Evolutionary conservation across 345 rosid species (phyloP).

Genomic region (Streptanthus diversifolius): DNA sequence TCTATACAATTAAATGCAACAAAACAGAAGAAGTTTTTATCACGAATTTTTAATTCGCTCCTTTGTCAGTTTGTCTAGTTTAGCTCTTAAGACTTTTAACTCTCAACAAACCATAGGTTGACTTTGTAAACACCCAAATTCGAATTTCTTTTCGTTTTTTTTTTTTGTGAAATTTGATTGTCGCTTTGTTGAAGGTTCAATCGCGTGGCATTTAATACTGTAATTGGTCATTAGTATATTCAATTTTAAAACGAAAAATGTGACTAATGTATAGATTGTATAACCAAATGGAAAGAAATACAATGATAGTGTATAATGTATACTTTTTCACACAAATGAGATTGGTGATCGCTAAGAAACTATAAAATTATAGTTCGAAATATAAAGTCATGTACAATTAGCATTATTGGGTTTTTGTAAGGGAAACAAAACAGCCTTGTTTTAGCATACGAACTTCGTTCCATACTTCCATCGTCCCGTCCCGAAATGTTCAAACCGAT

Average conservation of each 20-base stretch:
- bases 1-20: constrained; percentile 10
- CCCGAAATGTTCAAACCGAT: not conserved
- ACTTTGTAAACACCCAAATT: constrained; percentile 1
- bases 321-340: not conserved
- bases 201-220: not conserved
- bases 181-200: not conserved
- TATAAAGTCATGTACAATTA: not conserved
- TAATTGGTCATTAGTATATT: no score
- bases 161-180: not conserved
- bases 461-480: not conserved
- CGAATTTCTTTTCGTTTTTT: not conserved
- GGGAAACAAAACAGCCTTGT: not conserved
- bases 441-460: not conserved
- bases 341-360: not conserved
- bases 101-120: not conserved
- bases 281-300: no score
- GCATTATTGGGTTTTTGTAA: not conserved
- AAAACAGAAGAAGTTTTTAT: not conserved
- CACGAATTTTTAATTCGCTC: not conserved
- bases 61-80: not conserved
- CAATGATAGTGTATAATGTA: no score
- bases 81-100: not conserved
- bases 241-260: no score
- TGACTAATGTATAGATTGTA: no score
- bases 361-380: not conserved